Evolutionary conservation across 1,284 basidiomycete species (phyloP).

Genomic region (Peniophora sp.): DNA sequence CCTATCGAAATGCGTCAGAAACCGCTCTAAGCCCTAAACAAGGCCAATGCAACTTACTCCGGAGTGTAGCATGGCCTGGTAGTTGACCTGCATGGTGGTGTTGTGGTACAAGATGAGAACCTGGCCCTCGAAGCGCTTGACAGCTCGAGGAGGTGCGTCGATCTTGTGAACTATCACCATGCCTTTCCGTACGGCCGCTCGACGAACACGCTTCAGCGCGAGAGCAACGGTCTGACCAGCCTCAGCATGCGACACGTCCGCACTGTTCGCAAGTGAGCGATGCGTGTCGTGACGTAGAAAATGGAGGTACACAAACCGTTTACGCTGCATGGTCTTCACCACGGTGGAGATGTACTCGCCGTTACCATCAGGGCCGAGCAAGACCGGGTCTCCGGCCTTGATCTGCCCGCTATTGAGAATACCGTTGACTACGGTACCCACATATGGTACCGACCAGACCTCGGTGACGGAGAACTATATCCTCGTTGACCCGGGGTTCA

Average conservation of each 20-base stretch:
- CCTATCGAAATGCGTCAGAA: slow-evolving; percentile 29
- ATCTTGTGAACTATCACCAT: slow-evolving; percentile 86
- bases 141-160: slow-evolving; percentile 72
- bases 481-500: not conserved
- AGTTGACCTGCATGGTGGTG: slow-evolving; percentile 85
- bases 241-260: slow-evolving; percentile 77
- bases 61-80: slow-evolving; percentile 82
- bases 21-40: not conserved
- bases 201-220: slow-evolving; percentile 84
- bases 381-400: slow-evolving; percentile 75
- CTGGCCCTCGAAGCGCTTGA: slow-evolving; percentile 76
- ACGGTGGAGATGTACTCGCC: slow-evolving; percentile 81
- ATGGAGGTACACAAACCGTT: slow-evolving; percentile 44
- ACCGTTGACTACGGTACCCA: slow-evolving; percentile 93
- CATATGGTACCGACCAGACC: slow-evolving; percentile 84
- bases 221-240: slow-evolving; percentile 95
- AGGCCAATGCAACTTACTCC: slow-evolving; percentile 42
- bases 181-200: slow-evolving; percentile 84
- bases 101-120: slow-evolving; percentile 86
- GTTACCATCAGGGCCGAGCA: slow-evolving; percentile 90
- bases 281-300: not conserved
- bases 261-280: slow-evolving; percentile 35
- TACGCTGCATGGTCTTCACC: slow-evolving; percentile 92
- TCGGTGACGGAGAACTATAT: slow-evolving; percentile 76
- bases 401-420: slow-evolving; percentile 76